Evolutionary conservation across 106 monocot genomes (phyloP).

Genomic region (Hemerocallis citrina): DNA sequence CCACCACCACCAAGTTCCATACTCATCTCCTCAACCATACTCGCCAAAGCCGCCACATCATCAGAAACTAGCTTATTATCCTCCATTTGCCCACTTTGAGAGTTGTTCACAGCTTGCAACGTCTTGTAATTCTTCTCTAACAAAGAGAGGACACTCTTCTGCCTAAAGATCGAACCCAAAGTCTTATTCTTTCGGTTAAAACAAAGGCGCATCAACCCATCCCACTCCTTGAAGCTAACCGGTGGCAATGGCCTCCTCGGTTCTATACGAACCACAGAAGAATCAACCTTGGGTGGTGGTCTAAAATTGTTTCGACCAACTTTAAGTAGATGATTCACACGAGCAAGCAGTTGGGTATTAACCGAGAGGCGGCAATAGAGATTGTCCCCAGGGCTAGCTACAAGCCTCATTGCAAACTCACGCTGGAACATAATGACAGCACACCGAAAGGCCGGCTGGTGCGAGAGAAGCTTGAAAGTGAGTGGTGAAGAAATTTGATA

Average conservation of each 20-base stretch:
- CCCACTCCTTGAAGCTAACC: conserved; percentile 93
- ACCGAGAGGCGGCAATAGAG: conserved; percentile 87
- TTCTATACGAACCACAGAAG: conserved; percentile 92
- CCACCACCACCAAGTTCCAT: conserved; percentile 25
- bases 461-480: conserved; percentile 86
- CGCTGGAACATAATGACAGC: conserved; percentile 90
- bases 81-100: conserved; percentile 18
- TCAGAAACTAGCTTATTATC: conserved; percentile 31
- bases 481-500: conserved; percentile 94
- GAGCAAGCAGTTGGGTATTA: conserved; percentile 76
- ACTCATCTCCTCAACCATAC: conserved; percentile 53
- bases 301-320: conserved; percentile 88
- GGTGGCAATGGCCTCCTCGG: conserved; percentile 71
- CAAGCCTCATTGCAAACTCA: conserved; percentile 85
- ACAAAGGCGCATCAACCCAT: conserved; percentile 73
- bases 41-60: conserved; percentile 50
- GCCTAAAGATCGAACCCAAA: conserved; percentile 68
- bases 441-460: conserved; percentile 65
- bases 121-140: conserved; percentile 96
- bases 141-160: conserved; percentile 57
- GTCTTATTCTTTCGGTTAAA: conserved; percentile 95
- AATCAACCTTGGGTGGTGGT: conserved; percentile 93
- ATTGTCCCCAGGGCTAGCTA: conserved; percentile 70
- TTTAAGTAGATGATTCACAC: conserved; percentile 79
- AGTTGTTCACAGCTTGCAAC: conserved; percentile 45